A percentile compares a stretch with the other conserved stretches of the same genome.
phyloP scores from a whole-genome alignment of 108 stramenopile species.

The Tribonema minus region DNA sequence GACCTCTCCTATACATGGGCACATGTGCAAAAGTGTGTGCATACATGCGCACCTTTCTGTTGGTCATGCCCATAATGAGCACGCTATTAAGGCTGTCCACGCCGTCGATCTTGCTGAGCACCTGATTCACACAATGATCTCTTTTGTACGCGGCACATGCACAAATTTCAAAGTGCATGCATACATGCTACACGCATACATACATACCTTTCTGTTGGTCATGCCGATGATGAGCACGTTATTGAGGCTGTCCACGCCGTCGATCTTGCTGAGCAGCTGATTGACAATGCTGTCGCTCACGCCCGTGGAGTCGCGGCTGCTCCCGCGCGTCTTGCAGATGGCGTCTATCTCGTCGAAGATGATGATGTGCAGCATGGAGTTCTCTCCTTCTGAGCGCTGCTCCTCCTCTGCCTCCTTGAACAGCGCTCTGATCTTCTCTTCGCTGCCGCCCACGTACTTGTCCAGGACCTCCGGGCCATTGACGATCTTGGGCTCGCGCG shows the following conservation, averaged over 20 bases:
- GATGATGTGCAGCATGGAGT: constrained; percentile 91
- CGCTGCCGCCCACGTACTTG: constrained; percentile 92
- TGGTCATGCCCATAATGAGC: constrained; percentile 98
- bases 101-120: constrained; percentile 97
- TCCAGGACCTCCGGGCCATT: constrained; percentile 96
- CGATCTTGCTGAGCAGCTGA: constrained; percentile 96
- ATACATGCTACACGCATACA: no score
- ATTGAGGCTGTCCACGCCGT: constrained; percentile 97
- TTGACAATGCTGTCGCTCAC: constrained; percentile 97
- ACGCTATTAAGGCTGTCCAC: constrained; percentile 98
- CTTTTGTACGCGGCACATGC: no score
- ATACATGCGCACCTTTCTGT: no score
- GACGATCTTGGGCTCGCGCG: constrained; percentile 95
- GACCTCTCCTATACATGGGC: no score
- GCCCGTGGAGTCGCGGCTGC: constrained; percentile 82
- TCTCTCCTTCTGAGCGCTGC: constrained; percentile 70
- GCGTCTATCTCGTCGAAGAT: constrained; percentile 99
- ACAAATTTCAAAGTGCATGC: no score
- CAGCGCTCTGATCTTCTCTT: constrained; percentile 92
- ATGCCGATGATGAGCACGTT: constrained; percentile 98
- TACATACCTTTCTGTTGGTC: constrained; percentile 92
- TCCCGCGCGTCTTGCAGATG: constrained; percentile 91
- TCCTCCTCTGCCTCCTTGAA: constrained; percentile 73
- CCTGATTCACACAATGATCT: constrained; percentile 99
- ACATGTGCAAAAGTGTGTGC: no score